Evolutionary conservation across 2,329 filamentous ascomycete genomes (phyloP).

Genomic region (Diaporthe citri): DNA sequence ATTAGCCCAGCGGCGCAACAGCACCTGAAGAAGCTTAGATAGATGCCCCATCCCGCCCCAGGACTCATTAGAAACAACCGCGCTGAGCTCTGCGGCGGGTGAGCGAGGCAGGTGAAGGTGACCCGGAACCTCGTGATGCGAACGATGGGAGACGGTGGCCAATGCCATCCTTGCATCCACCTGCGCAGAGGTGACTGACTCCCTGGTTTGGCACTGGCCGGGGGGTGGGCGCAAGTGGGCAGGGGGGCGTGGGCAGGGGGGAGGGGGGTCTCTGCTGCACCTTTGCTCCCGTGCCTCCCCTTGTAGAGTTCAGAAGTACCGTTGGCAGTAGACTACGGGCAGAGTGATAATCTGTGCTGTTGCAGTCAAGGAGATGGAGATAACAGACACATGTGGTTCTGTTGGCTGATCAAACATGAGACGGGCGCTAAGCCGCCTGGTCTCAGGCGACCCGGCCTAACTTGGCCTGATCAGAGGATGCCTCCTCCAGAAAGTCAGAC

Average conservation of each 20-base stretch:
- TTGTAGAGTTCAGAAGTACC: conserved; percentile 8
- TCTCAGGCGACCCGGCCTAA: conserved; percentile 16
- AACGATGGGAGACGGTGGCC: conserved; percentile 12
- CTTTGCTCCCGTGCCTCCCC: conserved; percentile 3
- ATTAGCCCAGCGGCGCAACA: not conserved
- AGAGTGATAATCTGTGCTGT: not conserved
- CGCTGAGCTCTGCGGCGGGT: conserved; percentile 14
- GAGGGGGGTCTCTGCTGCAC: conserved; percentile 8
- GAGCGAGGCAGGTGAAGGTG: conserved; percentile 14
- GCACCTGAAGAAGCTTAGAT: conserved; percentile 17
- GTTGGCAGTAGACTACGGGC: not conserved
- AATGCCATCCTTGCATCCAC: conserved; percentile 29
- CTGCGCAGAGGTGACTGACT: conserved; percentile 21
- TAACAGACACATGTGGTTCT: conserved; percentile 14
- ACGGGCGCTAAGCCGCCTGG: conserved; percentile 29
- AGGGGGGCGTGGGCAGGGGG: not conserved
- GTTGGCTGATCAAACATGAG: conserved; percentile 31
- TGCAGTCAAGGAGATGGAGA: conserved; percentile 24
- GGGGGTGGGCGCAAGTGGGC: not conserved
- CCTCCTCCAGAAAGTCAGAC: conserved; percentile 4
- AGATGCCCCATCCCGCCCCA: not conserved
- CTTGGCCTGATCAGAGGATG: conserved; percentile 9
- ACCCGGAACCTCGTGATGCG: conserved; percentile 18
- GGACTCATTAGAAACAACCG: not conserved
- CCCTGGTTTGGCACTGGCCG: not conserved